Conservation (phyloP, 2,329 filamentous ascomycete species). For the Aspergillus flavus region DNA sequence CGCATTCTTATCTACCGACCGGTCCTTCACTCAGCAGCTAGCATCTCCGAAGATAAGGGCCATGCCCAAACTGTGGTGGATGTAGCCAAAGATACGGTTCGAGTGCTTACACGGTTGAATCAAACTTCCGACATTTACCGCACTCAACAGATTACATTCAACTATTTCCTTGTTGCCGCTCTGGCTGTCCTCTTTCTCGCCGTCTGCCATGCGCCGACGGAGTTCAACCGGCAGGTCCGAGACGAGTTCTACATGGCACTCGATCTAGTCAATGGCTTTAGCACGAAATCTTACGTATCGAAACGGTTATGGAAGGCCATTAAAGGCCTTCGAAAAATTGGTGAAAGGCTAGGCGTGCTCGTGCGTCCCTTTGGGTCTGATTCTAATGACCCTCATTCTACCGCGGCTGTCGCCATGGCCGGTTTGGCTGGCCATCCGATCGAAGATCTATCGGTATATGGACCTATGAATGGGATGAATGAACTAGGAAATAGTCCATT, state of each 20-base stretch:
- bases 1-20: conserved; percentile 87
- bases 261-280: conserved; percentile 64
- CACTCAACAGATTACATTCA: conserved; percentile 66
- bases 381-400: conserved; percentile 59
- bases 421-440: conserved; percentile 65
- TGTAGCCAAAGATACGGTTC: conserved; percentile 67
- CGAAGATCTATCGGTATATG: conserved; percentile 58
- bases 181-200: conserved; percentile 66
- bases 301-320: conserved; percentile 67
- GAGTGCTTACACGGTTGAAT: conserved; percentile 62
- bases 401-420: conserved; percentile 67
- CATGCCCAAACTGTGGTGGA: conserved; percentile 72
- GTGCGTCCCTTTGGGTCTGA: conserved; percentile 41
- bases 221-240: conserved; percentile 62
- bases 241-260: conserved; percentile 70
- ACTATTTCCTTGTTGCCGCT: conserved; percentile 67
- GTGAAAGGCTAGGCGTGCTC: conserved; percentile 61
- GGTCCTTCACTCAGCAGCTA: conserved; percentile 79
- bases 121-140: conserved; percentile 65
- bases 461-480: conserved; percentile 36
- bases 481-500: conserved; percentile 57
- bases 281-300: conserved; percentile 62
- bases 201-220: conserved; percentile 63
- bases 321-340: conserved; percentile 64
- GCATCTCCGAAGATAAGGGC: conserved; percentile 73